These are phyloP conservation scores for Clarireedia monteithiana DNA, from an alignment of 2,329 filamentous ascomycete genomes.

Conservation along the genomic window DNA sequence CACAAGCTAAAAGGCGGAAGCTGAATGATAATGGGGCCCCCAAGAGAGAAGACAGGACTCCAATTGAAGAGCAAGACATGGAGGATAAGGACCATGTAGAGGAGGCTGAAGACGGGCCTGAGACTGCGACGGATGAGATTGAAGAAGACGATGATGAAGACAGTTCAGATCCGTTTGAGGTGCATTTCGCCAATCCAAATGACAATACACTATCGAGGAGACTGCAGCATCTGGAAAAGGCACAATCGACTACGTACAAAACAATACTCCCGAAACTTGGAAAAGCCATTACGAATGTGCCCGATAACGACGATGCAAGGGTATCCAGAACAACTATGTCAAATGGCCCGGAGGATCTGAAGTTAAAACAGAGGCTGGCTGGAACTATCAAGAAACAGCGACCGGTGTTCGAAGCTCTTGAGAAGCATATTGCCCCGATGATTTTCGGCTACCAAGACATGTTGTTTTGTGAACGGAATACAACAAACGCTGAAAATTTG, in stretches of 20 bases:
- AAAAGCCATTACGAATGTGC: slow-evolving; percentile 40
- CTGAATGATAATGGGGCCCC: slow-evolving; percentile 31
- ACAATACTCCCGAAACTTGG: slow-evolving; percentile 34
- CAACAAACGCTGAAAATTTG: slow-evolving; percentile 59
- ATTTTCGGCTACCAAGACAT: slow-evolving; percentile 80
- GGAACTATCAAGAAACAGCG: slow-evolving; percentile 46
- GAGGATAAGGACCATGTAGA: slow-evolving; percentile 35
- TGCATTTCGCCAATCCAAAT: slow-evolving; percentile 66
- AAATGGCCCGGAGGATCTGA: slow-evolving; percentile 38
- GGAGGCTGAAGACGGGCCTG: slow-evolving; percentile 42
- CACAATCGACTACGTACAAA: slow-evolving; percentile 45
- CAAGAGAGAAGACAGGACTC: slow-evolving; percentile 14
- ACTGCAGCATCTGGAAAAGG: slow-evolving; percentile 42
- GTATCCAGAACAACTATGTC: slow-evolving; percentile 14
- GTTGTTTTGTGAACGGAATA: slow-evolving; percentile 64
- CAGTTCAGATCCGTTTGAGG: slow-evolving; percentile 65
- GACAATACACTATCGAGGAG: slow-evolving; percentile 48
- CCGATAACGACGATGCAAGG: slow-evolving; percentile 33
- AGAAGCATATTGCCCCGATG: slow-evolving; percentile 59
- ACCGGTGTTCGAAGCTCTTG: slow-evolving; percentile 50
- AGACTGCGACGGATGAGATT: slow-evolving; percentile 28
- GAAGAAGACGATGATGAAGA: slow-evolving; percentile 39
- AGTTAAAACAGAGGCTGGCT: slow-evolving; percentile 64
- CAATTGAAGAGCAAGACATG: slow-evolving; percentile 9
- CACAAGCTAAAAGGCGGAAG: slow-evolving; percentile 50